Conservation (phyloP, 768 basidiomycete genomes). For the Calocybe gangraenosa region DNA sequence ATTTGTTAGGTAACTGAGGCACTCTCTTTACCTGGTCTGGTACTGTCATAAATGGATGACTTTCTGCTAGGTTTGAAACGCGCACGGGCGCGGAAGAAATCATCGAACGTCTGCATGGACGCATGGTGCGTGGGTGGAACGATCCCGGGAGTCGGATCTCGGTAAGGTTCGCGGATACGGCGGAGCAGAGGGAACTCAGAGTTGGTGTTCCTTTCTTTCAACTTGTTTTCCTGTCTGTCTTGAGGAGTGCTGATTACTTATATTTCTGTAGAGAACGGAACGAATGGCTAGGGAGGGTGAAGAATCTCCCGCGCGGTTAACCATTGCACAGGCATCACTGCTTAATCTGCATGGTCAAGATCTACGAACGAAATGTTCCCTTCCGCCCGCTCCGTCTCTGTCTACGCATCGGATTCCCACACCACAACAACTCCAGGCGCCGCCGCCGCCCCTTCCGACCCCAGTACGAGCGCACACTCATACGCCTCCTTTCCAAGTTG, state of each 20-base stretch:
- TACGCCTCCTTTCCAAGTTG: slow-evolving; percentile 29
- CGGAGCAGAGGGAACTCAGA: slow-evolving; percentile 72
- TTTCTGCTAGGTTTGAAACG: slow-evolving; percentile 53
- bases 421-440: slow-evolving; percentile 1
- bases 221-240: slow-evolving; percentile 2
- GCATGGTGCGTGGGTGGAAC: slow-evolving; percentile 77
- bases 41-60: background rate
- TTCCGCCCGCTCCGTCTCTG: background rate
- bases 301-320: slow-evolving; percentile 57
- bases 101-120: slow-evolving; percentile 73
- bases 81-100: slow-evolving; percentile 72
- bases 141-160: slow-evolving; percentile 74
- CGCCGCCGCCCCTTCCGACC: background rate
- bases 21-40: background rate
- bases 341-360: slow-evolving; percentile 74
- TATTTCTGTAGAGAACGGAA: slow-evolving; percentile 49
- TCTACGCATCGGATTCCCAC: slow-evolving; percentile 7
- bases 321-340: slow-evolving; percentile 75
- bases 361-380: slow-evolving; percentile 22
- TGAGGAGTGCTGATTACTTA: background rate
- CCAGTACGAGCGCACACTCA: slow-evolving; percentile 10
- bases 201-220: slow-evolving; percentile 34
- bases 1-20: slow-evolving; percentile 61
- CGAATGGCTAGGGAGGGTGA: slow-evolving; percentile 58
- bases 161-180: slow-evolving; percentile 75